Conservation (phyloP, 345 rosid genomes). For the Alliaria petiolata region DNA sequence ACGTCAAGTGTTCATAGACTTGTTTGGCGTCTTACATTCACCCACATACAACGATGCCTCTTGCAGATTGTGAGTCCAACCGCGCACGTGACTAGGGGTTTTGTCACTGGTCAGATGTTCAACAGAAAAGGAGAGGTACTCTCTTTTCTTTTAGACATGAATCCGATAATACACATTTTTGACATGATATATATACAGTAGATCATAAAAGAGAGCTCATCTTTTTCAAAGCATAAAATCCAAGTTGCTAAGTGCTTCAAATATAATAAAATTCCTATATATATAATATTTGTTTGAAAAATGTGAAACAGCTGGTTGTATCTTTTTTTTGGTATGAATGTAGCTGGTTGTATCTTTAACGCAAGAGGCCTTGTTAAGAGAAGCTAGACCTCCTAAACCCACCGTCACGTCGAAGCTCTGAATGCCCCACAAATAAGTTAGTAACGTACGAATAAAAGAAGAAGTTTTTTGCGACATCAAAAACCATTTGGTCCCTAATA, state of each 20-base stretch:
- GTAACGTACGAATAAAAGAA: neutral
- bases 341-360: slow-evolving; percentile 58
- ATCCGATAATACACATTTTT: too few relatives aligned
- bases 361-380: slow-evolving; percentile 80
- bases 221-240: neutral
- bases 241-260: neutral
- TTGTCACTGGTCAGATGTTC: slow-evolving; percentile 73
- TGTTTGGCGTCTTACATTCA: neutral
- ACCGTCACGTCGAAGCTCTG: slow-evolving; percentile 60
- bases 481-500: slow-evolving; percentile 5
- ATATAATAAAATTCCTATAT: neutral
- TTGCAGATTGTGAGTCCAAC: slow-evolving; percentile 64
- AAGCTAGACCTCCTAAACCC: slow-evolving; percentile 36
- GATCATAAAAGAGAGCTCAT: too few relatives aligned
- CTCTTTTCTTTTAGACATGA: neutral
- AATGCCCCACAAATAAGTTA: slow-evolving; percentile 13
- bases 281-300: neutral
- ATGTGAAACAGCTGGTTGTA: slow-evolving; percentile 60
- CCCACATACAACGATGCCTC: too few relatives aligned
- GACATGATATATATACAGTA: too few relatives aligned
- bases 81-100: slow-evolving; percentile 63
- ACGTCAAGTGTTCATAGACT: neutral
- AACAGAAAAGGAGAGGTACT: slow-evolving; percentile 79
- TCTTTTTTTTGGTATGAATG: too few relatives aligned
- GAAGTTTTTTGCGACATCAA: neutral